Conservation (phyloP, 2,329 filamentous ascomycete species). For the Graphiopsis chlorocephala region DNA sequence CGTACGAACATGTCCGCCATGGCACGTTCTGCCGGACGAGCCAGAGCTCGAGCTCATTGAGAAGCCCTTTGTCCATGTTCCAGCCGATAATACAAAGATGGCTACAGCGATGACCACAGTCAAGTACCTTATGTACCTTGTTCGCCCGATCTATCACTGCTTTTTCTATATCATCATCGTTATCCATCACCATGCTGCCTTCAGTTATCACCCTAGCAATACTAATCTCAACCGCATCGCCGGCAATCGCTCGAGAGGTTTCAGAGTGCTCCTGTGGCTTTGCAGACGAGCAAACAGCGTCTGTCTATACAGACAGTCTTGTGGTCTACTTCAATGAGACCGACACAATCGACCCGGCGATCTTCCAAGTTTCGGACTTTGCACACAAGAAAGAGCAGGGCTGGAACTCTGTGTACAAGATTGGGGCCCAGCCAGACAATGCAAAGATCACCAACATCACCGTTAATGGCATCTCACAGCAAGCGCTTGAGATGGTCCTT, state of each 20-base stretch:
- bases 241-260: not conserved
- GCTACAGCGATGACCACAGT: not conserved
- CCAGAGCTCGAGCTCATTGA: not conserved
- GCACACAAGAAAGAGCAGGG: slow-evolving; percentile 43
- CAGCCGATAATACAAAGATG: not conserved
- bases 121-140: not conserved
- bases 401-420: slow-evolving; percentile 44
- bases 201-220: not conserved
- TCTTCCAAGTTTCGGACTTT: slow-evolving; percentile 39
- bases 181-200: not conserved
- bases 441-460: slow-evolving; percentile 26
- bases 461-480: not conserved
- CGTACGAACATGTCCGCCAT: not conserved
- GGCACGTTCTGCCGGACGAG: not conserved
- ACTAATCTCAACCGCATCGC: not conserved
- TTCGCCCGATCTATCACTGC: not conserved
- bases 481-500: slow-evolving; percentile 16
- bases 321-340: slow-evolving; percentile 51
- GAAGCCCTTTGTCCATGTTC: not conserved
- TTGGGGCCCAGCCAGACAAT: slow-evolving; percentile 39
- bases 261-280: slow-evolving; percentile 44
- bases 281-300: slow-evolving; percentile 35
- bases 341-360: slow-evolving; percentile 25
- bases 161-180: not conserved
- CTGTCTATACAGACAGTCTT: slow-evolving; percentile 46